phyloP scores from a whole-genome alignment of 176 grass and related monocot species.

The Avena sativa region DNA sequence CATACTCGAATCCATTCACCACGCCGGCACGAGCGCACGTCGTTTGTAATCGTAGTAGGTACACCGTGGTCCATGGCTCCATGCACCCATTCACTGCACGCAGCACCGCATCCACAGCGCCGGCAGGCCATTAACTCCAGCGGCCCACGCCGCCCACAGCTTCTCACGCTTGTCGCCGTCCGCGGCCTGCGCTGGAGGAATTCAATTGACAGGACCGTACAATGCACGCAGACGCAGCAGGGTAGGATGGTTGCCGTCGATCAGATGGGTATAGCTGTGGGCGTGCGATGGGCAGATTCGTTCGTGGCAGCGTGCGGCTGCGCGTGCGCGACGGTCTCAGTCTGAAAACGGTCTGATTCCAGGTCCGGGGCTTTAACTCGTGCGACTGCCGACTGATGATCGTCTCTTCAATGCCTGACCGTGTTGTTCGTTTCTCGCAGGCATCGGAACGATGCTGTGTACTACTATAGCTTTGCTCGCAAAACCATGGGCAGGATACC shows the following conservation, averaged over 20 bases:
- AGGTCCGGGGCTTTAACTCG: neutral
- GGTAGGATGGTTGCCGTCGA: neutral
- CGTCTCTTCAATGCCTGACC: slow-evolving; percentile 20
- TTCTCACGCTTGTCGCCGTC: slow-evolving; percentile 11
- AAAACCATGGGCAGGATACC: slow-evolving; percentile 20
- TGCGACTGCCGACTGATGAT: neutral
- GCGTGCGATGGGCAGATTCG: neutral
- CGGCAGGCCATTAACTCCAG: neutral
- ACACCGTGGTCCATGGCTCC: slow-evolving; percentile 1
- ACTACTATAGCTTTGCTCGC: neutral
- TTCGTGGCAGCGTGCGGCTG: neutral
- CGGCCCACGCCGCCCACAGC: slow-evolving; percentile 8
- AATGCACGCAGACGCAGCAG: neutral
- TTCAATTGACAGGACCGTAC: neutral
- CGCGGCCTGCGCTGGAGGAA: neutral
- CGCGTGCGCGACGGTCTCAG: neutral
- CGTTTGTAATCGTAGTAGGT: neutral
- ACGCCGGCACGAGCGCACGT: neutral
- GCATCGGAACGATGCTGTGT: neutral
- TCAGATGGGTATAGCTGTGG: neutral
- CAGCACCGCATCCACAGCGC: neutral
- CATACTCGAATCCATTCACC: slow-evolving; percentile 10
- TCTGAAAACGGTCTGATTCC: slow-evolving; percentile 20
- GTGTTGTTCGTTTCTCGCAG: neutral
- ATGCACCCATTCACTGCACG: neutral